Evolutionary conservation across 176 grass and related monocot species (phyloP).

Genomic region (Chrysopogon serrulatus): DNA sequence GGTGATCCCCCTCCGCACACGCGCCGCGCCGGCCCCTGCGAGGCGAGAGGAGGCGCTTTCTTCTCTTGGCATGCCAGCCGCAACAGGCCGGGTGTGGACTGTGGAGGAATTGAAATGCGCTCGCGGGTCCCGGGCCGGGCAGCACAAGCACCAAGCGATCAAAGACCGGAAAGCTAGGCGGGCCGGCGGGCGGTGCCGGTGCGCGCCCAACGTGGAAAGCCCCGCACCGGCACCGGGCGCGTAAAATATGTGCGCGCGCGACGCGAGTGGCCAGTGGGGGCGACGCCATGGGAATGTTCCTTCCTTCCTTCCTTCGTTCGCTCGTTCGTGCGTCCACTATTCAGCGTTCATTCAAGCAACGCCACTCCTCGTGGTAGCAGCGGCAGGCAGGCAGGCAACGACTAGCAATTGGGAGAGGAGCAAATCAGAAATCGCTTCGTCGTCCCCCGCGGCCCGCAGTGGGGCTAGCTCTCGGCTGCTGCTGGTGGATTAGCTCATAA

Average conservation of each 20-base stretch:
- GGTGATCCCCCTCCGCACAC: neutral
- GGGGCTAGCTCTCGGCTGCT: neutral
- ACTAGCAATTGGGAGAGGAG: neutral
- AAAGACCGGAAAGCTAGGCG: neutral
- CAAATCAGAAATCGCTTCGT: neutral
- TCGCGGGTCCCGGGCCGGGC: neutral
- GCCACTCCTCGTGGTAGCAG: neutral
- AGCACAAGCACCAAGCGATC: neutral
- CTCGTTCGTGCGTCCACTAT: constrained; percentile 20
- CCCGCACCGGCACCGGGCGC: neutral
- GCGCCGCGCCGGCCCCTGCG: neutral
- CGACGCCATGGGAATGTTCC: constrained; percentile 36
- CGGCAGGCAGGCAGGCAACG: neutral
- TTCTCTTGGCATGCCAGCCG: neutral
- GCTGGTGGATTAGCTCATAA: constrained; percentile 57
- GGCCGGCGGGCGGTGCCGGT: neutral
- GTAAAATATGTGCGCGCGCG: constrained; percentile 44
- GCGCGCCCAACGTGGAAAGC: constrained; percentile 29
- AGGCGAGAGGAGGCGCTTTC: neutral
- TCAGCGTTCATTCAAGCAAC: neutral
- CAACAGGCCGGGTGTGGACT: neutral
- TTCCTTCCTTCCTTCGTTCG: neutral
- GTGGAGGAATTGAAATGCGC: neutral
- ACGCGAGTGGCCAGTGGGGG: constrained; percentile 14
- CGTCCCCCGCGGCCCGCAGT: too few species aligned